Evolutionary conservation across 306 rosid species (phyloP).

Genomic region (Cucumis melo): DNA sequence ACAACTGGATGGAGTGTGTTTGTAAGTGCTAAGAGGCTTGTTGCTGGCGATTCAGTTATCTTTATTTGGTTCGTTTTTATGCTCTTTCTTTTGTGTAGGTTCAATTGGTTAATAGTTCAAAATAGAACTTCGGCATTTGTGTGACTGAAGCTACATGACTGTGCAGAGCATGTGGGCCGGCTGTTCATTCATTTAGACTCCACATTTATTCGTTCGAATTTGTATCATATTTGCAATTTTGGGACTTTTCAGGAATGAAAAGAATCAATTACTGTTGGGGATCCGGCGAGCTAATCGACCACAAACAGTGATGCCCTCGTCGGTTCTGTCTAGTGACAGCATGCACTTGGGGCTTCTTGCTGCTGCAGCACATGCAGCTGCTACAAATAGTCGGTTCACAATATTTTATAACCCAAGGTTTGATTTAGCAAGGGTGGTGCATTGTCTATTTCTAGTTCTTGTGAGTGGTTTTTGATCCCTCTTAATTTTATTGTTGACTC

Average conservation of each 20-base stretch:
- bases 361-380: slow-evolving; percentile 99
- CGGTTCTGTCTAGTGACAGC: slow-evolving; percentile 95
- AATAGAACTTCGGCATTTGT: not conserved
- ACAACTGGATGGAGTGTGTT: slow-evolving; percentile 99
- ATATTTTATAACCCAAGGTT: slow-evolving; percentile 97
- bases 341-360: slow-evolving; percentile 99
- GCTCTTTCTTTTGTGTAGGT: not conserved
- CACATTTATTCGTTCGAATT: not conserved
- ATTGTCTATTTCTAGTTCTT: too few species aligned
- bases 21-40: slow-evolving; percentile 91
- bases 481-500: not conserved
- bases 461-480: not conserved
- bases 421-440: not conserved
- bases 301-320: slow-evolving; percentile 96
- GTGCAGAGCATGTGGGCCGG: not conserved
- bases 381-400: slow-evolving; percentile 91
- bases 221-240: slow-evolving; percentile 4
- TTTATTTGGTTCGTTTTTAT: slow-evolving; percentile 68
- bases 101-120: not conserved
- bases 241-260: slow-evolving; percentile 58
- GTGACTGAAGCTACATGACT: not conserved
- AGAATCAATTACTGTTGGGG: slow-evolving; percentile 86
- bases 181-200: not conserved
- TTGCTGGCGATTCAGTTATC: slow-evolving; percentile 96
- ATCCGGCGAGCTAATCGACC: slow-evolving; percentile 86